These are phyloP conservation scores for Acephala macrosclerotiorum DNA, from an alignment of 2,329 filamentous ascomycete genomes.

Conservation along the genomic window DNA sequence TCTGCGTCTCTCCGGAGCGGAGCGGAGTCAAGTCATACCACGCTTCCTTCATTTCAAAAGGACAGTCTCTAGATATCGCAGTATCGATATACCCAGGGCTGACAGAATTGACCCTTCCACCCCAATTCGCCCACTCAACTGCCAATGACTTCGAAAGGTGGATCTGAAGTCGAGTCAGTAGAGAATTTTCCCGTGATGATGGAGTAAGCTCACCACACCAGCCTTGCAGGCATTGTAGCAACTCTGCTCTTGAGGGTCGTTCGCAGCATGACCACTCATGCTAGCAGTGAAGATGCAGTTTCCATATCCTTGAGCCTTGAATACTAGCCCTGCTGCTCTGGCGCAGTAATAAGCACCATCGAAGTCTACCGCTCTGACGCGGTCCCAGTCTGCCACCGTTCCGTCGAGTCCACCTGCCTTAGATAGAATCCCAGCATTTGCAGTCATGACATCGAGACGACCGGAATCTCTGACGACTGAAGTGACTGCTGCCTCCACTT, in stretches of 20 bases:
- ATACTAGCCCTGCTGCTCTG: conserved; percentile 70
- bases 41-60: conserved; percentile 78
- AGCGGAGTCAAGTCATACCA: conserved; percentile 63
- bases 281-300: conserved; percentile 77
- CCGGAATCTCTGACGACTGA: conserved; percentile 71
- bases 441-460: conserved; percentile 73
- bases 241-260: conserved; percentile 81
- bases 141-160: conserved; percentile 80
- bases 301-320: conserved; percentile 65
- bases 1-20: conserved; percentile 26
- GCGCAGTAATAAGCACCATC: conserved; percentile 78
- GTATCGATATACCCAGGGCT: conserved; percentile 89
- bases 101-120: conserved; percentile 77
- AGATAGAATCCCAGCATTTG: conserved; percentile 78
- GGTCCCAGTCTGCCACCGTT: conserved; percentile 76
- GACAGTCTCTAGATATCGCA: conserved; percentile 75
- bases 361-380: conserved; percentile 81
- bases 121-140: conserved; percentile 79
- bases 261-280: conserved; percentile 83
- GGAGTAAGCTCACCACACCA: conserved; percentile 55
- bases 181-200: not conserved
- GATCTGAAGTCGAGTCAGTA: conserved; percentile 46
- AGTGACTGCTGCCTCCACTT: conserved; percentile 73
- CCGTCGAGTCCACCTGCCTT: conserved; percentile 50
- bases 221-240: conserved; percentile 85